Conservation (phyloP, 805 yeast genomes). For the Nakazawaea peltata region DNA sequence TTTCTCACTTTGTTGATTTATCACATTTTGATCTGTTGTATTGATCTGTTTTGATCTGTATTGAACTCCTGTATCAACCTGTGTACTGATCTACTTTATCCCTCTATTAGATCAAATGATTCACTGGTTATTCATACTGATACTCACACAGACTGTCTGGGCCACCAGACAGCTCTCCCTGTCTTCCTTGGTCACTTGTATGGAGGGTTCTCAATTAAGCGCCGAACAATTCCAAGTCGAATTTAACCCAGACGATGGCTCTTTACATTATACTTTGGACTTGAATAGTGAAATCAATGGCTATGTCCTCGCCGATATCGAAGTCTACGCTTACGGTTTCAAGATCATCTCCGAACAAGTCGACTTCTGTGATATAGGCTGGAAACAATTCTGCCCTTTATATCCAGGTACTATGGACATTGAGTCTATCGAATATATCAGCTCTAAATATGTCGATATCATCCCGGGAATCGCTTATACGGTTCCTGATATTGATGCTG, state of each 20-base stretch:
- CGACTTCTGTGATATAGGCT: slow-evolving; percentile 56
- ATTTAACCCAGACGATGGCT: slow-evolving; percentile 63
- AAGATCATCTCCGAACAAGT: slow-evolving; percentile 47
- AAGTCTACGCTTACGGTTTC: slow-evolving; percentile 84
- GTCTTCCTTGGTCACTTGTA: slow-evolving; percentile 78
- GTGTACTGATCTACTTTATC: too few species aligned
- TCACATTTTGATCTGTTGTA: too few species aligned
- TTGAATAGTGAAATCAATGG: slow-evolving; percentile 62
- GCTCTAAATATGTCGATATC: slow-evolving; percentile 36
- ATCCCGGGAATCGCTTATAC: slow-evolving; percentile 82
- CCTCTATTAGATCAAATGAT: too few species aligned
- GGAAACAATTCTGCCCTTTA: slow-evolving; percentile 89
- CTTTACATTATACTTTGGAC: slow-evolving; percentile 62
- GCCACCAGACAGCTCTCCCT: slow-evolving; percentile 49
- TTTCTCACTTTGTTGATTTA: too few species aligned
- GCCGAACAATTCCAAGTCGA: slow-evolving; percentile 70
- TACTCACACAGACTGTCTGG: too few species aligned
- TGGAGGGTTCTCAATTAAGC: slow-evolving; percentile 64
- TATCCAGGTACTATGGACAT: slow-evolving; percentile 77
- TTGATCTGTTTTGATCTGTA: too few species aligned
- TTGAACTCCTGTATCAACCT: too few species aligned
- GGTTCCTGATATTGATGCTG: slow-evolving; percentile 84
- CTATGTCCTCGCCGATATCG: slow-evolving; percentile 59
- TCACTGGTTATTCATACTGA: too few species aligned
- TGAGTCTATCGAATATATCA: slow-evolving; percentile 57